Evolutionary conservation across 192 early-diverging fungal species (phyloP).

Genomic region (Coemansia sp.): DNA sequence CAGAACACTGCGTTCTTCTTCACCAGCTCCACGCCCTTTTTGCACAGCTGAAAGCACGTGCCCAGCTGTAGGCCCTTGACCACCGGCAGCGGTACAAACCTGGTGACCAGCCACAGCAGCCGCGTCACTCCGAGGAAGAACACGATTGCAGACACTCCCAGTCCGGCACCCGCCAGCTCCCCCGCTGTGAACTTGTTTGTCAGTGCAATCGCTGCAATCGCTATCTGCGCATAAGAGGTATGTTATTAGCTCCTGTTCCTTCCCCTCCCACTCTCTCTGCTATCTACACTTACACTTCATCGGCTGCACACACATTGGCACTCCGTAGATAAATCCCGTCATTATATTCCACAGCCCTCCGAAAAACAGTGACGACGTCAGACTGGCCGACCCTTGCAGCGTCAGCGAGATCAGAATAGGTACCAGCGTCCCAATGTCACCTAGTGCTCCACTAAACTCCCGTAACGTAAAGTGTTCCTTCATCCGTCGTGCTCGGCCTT

Average conservation of each 20-base stretch:
- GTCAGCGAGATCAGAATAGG: conserved; percentile 85
- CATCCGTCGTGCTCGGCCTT: conserved; percentile 38
- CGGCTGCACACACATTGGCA: conserved; percentile 90
- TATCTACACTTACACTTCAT: conserved; percentile 70
- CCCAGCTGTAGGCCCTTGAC: conserved; percentile 79
- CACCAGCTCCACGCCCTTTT: conserved; percentile 67
- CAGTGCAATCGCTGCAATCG: conserved; percentile 79
- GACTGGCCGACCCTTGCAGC: conserved; percentile 67
- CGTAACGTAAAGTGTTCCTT: conserved; percentile 39
- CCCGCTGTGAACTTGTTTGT: conserved; percentile 66
- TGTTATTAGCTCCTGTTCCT: neutral
- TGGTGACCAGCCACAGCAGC: conserved; percentile 66
- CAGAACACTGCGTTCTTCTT: conserved; percentile 54
- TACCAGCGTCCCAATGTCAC: conserved; percentile 80
- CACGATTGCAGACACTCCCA: conserved; percentile 66
- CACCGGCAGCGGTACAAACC: conserved; percentile 69
- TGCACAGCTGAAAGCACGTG: conserved; percentile 67
- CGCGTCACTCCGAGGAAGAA: conserved; percentile 68
- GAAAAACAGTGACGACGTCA: conserved; percentile 79
- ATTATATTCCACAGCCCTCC: conserved; percentile 87
- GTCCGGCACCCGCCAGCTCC: conserved; percentile 69
- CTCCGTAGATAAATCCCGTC: conserved; percentile 71
- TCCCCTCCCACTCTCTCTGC: neutral
- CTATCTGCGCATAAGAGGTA: conserved; percentile 20
- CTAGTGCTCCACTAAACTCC: conserved; percentile 66